phyloP scores from a whole-genome alignment of 2,329 filamentous ascomycete species.

The Colletotrichum navitas region DNA sequence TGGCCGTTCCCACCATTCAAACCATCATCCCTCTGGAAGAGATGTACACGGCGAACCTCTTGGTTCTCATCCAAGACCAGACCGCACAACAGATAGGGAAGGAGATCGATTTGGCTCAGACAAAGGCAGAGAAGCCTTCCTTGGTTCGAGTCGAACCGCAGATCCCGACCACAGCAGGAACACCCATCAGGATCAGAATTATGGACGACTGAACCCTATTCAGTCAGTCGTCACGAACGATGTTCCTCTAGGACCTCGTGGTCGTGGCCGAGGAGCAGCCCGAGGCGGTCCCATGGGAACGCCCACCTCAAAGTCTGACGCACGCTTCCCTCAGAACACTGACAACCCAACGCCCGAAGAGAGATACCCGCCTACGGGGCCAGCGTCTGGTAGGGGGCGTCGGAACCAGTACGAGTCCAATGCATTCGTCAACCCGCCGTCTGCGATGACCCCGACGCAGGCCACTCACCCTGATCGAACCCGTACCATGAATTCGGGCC shows the following conservation, averaged over 20 bases:
- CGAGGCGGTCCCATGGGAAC: constrained; percentile 55
- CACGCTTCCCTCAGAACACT: constrained; percentile 54
- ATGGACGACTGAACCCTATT: constrained; percentile 70
- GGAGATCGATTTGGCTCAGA: constrained; percentile 56
- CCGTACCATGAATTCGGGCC: constrained; percentile 33
- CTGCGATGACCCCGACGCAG: constrained; percentile 30
- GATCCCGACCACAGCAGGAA: constrained; percentile 65
- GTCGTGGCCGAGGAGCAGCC: constrained; percentile 59
- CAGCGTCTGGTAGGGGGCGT: constrained; percentile 62
- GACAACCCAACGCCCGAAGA: constrained; percentile 62
- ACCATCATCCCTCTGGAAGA: constrained; percentile 49
- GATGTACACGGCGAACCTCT: constrained; percentile 50
- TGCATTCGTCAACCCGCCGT: constrained; percentile 28
- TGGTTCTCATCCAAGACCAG: constrained; percentile 48
- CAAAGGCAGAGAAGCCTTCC: constrained; percentile 59
- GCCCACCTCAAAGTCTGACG: constrained; percentile 56
- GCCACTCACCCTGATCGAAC: constrained; percentile 38
- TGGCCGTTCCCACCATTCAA: constrained; percentile 56
- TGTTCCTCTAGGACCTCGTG: constrained; percentile 68
- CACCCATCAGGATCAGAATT: constrained; percentile 70
- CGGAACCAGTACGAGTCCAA: constrained; percentile 45
- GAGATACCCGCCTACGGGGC: constrained; percentile 66
- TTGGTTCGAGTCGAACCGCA: constrained; percentile 51
- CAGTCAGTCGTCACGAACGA: constrained; percentile 57
- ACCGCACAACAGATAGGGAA: constrained; percentile 56